These are phyloP conservation scores for Phaeosphaeria sp. DNA, from an alignment of 2,329 filamentous ascomycete species.

Conservation along the genomic window DNA sequence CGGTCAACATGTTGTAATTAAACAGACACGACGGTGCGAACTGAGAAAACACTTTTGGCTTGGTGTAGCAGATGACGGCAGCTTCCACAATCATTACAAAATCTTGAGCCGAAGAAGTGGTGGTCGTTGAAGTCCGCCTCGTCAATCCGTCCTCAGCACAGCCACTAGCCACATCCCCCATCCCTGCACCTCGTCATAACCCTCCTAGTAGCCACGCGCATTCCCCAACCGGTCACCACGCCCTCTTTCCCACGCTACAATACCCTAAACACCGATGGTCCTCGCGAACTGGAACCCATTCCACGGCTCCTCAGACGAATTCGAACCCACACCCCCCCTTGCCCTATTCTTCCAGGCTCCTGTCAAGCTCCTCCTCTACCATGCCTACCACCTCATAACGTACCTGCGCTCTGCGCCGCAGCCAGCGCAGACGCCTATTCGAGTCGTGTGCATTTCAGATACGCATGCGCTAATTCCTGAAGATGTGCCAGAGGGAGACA, in stretches of 20 bases:
- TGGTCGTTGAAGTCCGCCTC: conserved; percentile 6
- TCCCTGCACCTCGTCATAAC: not conserved
- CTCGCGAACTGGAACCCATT: conserved; percentile 35
- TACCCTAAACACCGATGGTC: conserved; percentile 29
- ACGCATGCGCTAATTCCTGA: conserved; percentile 72
- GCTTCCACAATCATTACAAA: not conserved
- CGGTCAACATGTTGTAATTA: conserved; percentile 6
- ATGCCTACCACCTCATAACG: conserved; percentile 69
- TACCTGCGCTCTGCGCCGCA: conserved; percentile 70
- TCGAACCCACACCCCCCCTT: conserved; percentile 58
- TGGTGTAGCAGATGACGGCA: not conserved
- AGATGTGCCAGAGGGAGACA: conserved; percentile 76
- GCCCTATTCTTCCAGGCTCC: conserved; percentile 72
- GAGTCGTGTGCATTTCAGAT: conserved; percentile 87
- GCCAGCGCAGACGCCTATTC: conserved; percentile 66
- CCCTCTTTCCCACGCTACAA: not conserved
- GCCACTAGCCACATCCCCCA: conserved; percentile 4
- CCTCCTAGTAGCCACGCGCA: conserved; percentile 5
- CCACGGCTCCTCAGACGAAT: conserved; percentile 39
- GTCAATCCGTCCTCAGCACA: conserved; percentile 10
- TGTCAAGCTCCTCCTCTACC: conserved; percentile 66
- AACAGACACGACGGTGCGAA: not conserved
- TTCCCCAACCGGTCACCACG: not conserved
- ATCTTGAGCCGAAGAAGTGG: not conserved
- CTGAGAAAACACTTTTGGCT: not conserved